These are phyloP conservation scores for Botrytis hyacinthi DNA, from an alignment of 2,329 filamentous ascomycete genomes.

Conservation along the genomic window DNA sequence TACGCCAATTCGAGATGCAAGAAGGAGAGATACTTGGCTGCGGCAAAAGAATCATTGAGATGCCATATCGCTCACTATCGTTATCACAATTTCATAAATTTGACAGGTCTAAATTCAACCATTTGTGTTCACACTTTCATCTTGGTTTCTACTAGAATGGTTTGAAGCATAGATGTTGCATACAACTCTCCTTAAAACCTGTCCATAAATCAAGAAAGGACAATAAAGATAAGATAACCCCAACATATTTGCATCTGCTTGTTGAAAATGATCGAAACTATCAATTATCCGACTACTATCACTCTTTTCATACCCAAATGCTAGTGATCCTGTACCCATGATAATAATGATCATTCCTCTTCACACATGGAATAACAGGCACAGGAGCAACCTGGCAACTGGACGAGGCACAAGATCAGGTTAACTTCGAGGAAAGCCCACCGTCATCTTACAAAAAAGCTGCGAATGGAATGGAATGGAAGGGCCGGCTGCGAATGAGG, in stretches of 20 bases:
- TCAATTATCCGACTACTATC: neutral
- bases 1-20: neutral
- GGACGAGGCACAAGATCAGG: too few relatives aligned
- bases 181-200: neutral
- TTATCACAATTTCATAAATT: neutral
- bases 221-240: neutral
- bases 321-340: neutral
- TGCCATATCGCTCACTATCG: neutral
- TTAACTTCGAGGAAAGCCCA: too few relatives aligned
- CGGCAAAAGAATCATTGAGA: neutral
- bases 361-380: too few relatives aligned
- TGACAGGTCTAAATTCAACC: neutral
- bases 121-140: neutral
- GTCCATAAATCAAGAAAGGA: rapidly evolving
- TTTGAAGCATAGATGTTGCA: neutral
- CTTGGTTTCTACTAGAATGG: neutral
- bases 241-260: neutral
- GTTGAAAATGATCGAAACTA: neutral
- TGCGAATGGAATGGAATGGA: too few relatives aligned
- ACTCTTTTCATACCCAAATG: neutral
- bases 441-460: too few relatives aligned
- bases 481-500: too few relatives aligned
- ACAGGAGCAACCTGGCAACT: too few relatives aligned
- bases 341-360: too few relatives aligned
- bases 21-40: slow-evolving; percentile 12